phyloP scores from a whole-genome alignment of 768 basidiomycete genomes.

The Boletus vermiculosoides region DNA sequence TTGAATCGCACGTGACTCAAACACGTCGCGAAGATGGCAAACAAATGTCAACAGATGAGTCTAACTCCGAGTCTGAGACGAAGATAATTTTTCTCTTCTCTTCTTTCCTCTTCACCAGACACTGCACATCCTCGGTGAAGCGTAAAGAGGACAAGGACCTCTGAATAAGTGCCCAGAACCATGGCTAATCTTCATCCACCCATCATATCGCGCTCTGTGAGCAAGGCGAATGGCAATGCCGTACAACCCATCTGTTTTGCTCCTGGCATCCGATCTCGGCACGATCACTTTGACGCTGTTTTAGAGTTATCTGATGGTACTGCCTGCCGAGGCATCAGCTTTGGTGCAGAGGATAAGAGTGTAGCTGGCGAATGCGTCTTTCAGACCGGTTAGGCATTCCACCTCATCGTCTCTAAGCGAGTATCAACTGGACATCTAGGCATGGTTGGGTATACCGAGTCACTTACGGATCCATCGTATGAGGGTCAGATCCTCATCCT shows the following conservation, averaged over 20 bases:
- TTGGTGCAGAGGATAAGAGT: slow-evolving; percentile 89
- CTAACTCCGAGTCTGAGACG: background rate
- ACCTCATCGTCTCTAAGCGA: slow-evolving; percentile 4
- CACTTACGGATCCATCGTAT: slow-evolving; percentile 97
- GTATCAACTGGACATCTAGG: slow-evolving; percentile 49
- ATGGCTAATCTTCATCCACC: slow-evolving; percentile 39
- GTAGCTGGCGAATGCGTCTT: slow-evolving; percentile 98
- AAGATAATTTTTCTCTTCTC: slow-evolving; percentile 28
- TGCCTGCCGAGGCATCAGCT: slow-evolving; percentile 84
- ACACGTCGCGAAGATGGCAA: slow-evolving; percentile 12
- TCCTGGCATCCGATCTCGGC: slow-evolving; percentile 24
- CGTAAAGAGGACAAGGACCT: slow-evolving; percentile 43
- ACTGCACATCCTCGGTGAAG: slow-evolving; percentile 38
- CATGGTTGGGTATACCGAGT: slow-evolving; percentile 99
- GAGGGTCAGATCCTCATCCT: slow-evolving; percentile 96
- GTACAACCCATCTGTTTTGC: slow-evolving; percentile 37
- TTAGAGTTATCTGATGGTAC: slow-evolving; percentile 91
- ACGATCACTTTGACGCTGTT: slow-evolving; percentile 53
- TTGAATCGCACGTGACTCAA: background rate
- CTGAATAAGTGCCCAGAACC: slow-evolving; percentile 6
- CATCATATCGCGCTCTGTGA: slow-evolving; percentile 45
- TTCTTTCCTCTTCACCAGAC: slow-evolving; percentile 53
- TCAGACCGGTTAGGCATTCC: slow-evolving; percentile 79
- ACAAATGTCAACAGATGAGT: slow-evolving; percentile 25
- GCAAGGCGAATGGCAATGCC: slow-evolving; percentile 34